phyloP scores from a whole-genome alignment of 768 basidiomycete species.

The Pisolithus marmoratus region DNA sequence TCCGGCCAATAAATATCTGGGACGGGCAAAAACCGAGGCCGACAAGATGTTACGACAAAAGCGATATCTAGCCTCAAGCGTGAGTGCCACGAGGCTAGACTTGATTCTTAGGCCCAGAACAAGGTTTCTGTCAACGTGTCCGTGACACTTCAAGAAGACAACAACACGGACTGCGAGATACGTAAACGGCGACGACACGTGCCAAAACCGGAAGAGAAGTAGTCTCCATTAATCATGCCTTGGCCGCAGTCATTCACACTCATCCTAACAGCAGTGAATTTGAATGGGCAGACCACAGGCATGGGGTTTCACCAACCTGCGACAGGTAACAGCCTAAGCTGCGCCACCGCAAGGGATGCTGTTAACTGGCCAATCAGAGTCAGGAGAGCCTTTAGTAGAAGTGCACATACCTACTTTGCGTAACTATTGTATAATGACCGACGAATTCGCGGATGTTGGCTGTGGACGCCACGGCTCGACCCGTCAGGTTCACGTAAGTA shows the following conservation, averaged over 20 bases:
- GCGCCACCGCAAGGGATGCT: too few species aligned
- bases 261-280: too few species aligned
- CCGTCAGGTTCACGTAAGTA: neutral
- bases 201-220: slow-evolving; percentile 18
- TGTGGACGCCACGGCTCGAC: neutral
- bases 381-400: too few species aligned
- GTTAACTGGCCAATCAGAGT: too few species aligned
- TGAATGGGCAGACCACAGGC: neutral
- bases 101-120: slow-evolving; percentile 23
- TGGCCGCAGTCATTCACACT: too few species aligned
- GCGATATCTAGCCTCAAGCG: slow-evolving; percentile 9
- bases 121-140: slow-evolving; percentile 18
- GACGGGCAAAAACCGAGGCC: slow-evolving; percentile 1
- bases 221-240: slow-evolving; percentile 5
- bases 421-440: neutral
- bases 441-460: neutral
- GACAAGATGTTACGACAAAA: slow-evolving; percentile 20
- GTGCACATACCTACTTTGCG: too few species aligned
- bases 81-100: slow-evolving; percentile 21
- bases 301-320: neutral
- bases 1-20: slow-evolving; percentile 7
- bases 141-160: neutral
- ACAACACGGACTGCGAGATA: slow-evolving; percentile 5
- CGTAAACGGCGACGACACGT: slow-evolving; percentile 24
- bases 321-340: neutral